These are phyloP conservation scores for Ilyonectria robusta DNA, from an alignment of 2,329 filamentous ascomycete species.

Conservation along the genomic window DNA sequence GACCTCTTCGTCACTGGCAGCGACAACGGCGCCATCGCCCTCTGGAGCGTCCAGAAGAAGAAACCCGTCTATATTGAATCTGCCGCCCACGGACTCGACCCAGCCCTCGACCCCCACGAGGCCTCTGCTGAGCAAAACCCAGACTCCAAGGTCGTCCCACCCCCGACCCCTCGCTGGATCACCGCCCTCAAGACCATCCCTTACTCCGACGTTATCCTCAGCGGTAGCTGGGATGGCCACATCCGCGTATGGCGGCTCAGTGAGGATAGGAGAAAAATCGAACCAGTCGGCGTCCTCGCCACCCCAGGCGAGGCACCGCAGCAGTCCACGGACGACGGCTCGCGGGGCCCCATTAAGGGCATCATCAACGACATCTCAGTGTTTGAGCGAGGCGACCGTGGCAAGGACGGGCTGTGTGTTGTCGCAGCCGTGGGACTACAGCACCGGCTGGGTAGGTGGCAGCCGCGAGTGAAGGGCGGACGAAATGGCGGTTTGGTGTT, in stretches of 20 bases:
- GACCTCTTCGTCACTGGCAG: constrained; percentile 93
- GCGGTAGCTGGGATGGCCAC: constrained; percentile 91
- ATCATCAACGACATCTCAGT: constrained; percentile 91
- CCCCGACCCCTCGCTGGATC: constrained; percentile 85
- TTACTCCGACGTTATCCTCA: constrained; percentile 91
- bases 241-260: constrained; percentile 88
- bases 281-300: constrained; percentile 78
- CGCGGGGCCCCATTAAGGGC: constrained; percentile 70
- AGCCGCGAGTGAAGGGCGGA: constrained; percentile 68
- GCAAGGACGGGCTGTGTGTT: constrained; percentile 83
- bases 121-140: constrained; percentile 81
- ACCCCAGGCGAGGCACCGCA: constrained; percentile 44
- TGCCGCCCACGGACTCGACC: constrained; percentile 88
- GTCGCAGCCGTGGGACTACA: constrained; percentile 91
- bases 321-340: constrained; percentile 48
- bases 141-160: constrained; percentile 70
- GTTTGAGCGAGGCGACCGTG: constrained; percentile 86
- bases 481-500: constrained; percentile 92
- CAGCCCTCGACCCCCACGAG: constrained; percentile 75
- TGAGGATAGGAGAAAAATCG: constrained; percentile 85
- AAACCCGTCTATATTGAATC: constrained; percentile 88
- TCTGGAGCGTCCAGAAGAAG: constrained; percentile 95
- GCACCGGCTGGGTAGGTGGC: constrained; percentile 88
- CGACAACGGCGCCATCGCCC: constrained; percentile 87
- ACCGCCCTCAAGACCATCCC: constrained; percentile 90